Evolutionary conservation across 441 rosid species (phyloP).

Genomic region (Mallotus repandus): DNA sequence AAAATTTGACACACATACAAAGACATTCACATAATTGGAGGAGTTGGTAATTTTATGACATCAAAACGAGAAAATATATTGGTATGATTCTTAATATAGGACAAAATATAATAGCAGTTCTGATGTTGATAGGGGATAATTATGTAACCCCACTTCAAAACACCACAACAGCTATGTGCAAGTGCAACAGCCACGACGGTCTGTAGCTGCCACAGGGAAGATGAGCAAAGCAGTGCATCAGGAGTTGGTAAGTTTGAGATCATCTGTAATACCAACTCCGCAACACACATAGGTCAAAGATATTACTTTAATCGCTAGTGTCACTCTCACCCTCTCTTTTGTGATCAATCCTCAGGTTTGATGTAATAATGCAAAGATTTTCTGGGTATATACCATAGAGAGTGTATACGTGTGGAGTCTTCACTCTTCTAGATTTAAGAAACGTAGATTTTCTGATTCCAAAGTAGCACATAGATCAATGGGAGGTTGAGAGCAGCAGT

Average conservation of each 20-base stretch:
- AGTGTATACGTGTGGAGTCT: background rate
- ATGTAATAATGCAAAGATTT: background rate
- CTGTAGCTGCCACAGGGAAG: conserved; percentile 10
- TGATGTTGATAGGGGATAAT: background rate
- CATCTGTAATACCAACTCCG: conserved; percentile 24
- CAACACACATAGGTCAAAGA: background rate
- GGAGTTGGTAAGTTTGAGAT: conserved; percentile 20
- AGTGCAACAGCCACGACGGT: background rate
- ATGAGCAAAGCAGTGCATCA: background rate
- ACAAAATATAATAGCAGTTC: background rate
- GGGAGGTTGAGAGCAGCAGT: background rate
- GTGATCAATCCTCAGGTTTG: background rate
- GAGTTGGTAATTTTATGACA: background rate
- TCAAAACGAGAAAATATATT: background rate
- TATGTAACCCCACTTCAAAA: background rate
- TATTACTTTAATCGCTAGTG: background rate
- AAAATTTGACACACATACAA: background rate
- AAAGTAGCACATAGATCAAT: background rate
- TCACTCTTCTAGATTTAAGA: background rate
- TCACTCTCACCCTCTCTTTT: background rate
- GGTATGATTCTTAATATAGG: background rate
- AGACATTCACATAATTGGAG: background rate
- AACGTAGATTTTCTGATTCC: background rate
- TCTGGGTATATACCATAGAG: too few relatives aligned
- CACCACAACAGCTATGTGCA: background rate